A percentile compares a stretch with the other conserved stretches of the same genome.
These are phyloP conservation scores for Penicillium turbatum DNA, from an alignment of 495 filamentous ascomycete genomes.

Conservation along the genomic window DNA sequence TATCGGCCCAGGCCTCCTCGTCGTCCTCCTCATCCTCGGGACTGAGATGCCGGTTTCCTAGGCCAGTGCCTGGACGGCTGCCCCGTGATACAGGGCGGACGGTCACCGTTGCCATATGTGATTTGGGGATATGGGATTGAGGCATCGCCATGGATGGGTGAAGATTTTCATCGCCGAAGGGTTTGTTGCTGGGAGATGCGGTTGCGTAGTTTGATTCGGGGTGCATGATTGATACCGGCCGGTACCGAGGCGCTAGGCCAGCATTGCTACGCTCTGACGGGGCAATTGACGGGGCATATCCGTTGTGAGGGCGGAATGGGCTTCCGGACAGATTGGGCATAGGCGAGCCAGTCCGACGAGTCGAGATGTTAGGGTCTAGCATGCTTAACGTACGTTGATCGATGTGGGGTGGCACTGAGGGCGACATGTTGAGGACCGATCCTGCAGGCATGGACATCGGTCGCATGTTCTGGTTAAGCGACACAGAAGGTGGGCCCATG, in stretches of 20 bases:
- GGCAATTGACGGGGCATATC: slow-evolving; percentile 74
- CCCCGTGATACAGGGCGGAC: slow-evolving; percentile 33
- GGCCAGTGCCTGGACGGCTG: slow-evolving; percentile 27
- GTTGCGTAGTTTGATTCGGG: slow-evolving; percentile 39
- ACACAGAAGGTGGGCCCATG: slow-evolving; percentile 13
- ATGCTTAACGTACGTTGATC: slow-evolving; percentile 71
- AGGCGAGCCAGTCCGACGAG: slow-evolving; percentile 41
- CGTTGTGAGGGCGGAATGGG: slow-evolving; percentile 29
- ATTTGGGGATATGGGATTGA: slow-evolving; percentile 28
- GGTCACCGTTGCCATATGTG: slow-evolving; percentile 35
- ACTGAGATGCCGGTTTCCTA: slow-evolving; percentile 20
- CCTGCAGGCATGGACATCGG: slow-evolving; percentile 42
- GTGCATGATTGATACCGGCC: slow-evolving; percentile 66
- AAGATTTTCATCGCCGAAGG: slow-evolving; percentile 47
- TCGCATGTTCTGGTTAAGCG: slow-evolving; percentile 26
- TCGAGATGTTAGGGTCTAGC: slow-evolving; percentile 67
- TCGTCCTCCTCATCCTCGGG: slow-evolving; percentile 71
- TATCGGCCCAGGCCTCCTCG: slow-evolving; percentile 80
- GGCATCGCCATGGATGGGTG: slow-evolving; percentile 22
- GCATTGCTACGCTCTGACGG: slow-evolving; percentile 93
- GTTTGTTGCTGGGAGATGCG: slow-evolving; percentile 48
- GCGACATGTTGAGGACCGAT: slow-evolving; percentile 2
- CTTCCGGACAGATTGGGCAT: slow-evolving; percentile 29
- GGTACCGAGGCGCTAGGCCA: slow-evolving; percentile 85
- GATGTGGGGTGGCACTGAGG: slow-evolving; percentile 19